phyloP scores from a whole-genome alignment of 306 rosid species.

The Quercus agrifolia region DNA sequence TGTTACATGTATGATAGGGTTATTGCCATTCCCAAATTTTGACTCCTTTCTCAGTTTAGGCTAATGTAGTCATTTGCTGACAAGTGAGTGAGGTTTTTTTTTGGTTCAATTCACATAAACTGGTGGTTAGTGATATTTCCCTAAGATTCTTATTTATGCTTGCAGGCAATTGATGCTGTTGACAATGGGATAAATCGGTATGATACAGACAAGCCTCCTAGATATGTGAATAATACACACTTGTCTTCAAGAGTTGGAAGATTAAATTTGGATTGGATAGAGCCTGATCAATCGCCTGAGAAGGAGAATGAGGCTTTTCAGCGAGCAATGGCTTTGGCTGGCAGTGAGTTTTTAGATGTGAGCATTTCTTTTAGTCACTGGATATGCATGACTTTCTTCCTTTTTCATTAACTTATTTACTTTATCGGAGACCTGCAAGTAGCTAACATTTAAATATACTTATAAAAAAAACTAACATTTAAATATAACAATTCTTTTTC shows the following conservation, averaged over 20 bases:
- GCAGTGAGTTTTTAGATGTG: slow-evolving; percentile 84
- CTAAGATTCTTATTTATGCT: slow-evolving; percentile 18
- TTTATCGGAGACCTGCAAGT: background rate
- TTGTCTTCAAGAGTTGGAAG: slow-evolving; percentile 89
- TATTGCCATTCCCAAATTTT: background rate
- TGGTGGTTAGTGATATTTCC: background rate
- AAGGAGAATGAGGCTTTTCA: slow-evolving; percentile 91
- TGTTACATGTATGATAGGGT: background rate
- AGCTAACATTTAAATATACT: no score
- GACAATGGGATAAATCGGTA: slow-evolving; percentile 93
- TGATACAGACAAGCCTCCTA: slow-evolving; percentile 87
- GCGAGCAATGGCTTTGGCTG: slow-evolving; percentile 80
- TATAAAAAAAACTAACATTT: no score
- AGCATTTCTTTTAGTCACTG: slow-evolving; percentile 7
- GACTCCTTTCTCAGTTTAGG: no score
- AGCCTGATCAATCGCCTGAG: slow-evolving; percentile 80
- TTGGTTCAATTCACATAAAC: background rate
- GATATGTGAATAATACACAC: slow-evolving; percentile 91
- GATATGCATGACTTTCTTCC: background rate
- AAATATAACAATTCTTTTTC: slow-evolving; percentile 1
- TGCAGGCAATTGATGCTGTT: slow-evolving; percentile 92
- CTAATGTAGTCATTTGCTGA: background rate
- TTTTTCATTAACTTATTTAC: background rate
- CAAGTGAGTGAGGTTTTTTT: background rate
- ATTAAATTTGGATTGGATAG: slow-evolving; percentile 89